A percentile compares a stretch with the other conserved stretches of the same genome.
These are phyloP conservation scores for Magnaporthales sp. DNA, from an alignment of 2,329 filamentous ascomycete genomes.

Conservation along the genomic window DNA sequence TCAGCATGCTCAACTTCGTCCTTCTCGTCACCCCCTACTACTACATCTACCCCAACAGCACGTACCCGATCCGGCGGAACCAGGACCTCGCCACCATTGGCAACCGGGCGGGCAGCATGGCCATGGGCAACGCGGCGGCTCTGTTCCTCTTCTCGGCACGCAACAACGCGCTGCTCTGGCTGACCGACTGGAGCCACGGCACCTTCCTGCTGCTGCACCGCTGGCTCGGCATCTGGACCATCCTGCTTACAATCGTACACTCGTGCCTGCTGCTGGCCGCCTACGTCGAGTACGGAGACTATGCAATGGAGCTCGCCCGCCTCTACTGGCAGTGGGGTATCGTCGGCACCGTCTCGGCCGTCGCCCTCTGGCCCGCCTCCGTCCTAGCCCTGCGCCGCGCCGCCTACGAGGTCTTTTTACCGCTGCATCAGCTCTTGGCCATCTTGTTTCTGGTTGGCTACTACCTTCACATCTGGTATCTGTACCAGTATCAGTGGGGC, in stretches of 20 bases:
- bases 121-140: slow-evolving; percentile 15
- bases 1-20: slow-evolving; percentile 11
- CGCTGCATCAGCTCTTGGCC: slow-evolving; percentile 6
- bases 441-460: slow-evolving; percentile 8
- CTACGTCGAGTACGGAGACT: slow-evolving; percentile 28
- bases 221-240: slow-evolving; percentile 35
- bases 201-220: slow-evolving; percentile 41
- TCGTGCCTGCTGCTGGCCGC: slow-evolving; percentile 32
- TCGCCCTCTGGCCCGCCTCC: background rate
- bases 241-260: slow-evolving; percentile 36
- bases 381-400: background rate
- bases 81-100: slow-evolving; percentile 5
- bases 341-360: slow-evolving; percentile 3
- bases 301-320: slow-evolving; percentile 12
- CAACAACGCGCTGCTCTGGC: slow-evolving; percentile 37
- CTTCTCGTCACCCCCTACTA: slow-evolving; percentile 5
- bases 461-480: slow-evolving; percentile 7
- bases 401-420: slow-evolving; percentile 8
- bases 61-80: slow-evolving; percentile 3
- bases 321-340: slow-evolving; percentile 8
- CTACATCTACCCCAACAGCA: slow-evolving; percentile 1
- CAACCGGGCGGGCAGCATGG: slow-evolving; percentile 8
- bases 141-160: slow-evolving; percentile 34
- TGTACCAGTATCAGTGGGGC: slow-evolving; percentile 27
- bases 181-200: slow-evolving; percentile 39